Conservation (phyloP, 768 basidiomycete genomes). For the Rhodotorula kratochvilovae region DNA sequence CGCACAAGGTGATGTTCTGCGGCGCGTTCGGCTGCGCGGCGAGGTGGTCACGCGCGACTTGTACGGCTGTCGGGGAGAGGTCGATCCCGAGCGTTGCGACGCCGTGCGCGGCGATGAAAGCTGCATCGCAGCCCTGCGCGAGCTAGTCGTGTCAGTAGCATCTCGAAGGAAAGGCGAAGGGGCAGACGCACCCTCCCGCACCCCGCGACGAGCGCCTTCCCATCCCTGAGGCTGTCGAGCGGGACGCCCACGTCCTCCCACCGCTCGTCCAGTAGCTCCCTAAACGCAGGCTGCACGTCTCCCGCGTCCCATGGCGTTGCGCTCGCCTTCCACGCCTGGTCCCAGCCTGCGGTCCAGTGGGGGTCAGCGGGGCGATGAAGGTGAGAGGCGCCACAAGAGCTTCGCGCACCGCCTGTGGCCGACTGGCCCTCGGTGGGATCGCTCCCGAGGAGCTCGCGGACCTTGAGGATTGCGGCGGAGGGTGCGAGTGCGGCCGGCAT, state of each 20-base stretch:
- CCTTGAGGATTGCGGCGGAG: constrained; percentile 5
- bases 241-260: constrained; percentile 35
- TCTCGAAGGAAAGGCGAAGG: too few relatives aligned
- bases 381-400: not conserved
- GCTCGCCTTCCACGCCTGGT: constrained; percentile 49
- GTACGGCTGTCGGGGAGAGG: constrained; percentile 57
- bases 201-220: constrained; percentile 56
- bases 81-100: constrained; percentile 58
- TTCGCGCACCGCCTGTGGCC: not conserved
- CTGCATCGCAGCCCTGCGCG: constrained; percentile 59
- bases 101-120: constrained; percentile 56
- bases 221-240: constrained; percentile 52
- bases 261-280: constrained; percentile 54
- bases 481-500: not conserved
- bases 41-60: constrained; percentile 52
- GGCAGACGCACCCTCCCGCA: constrained; percentile 57
- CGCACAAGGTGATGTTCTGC: constrained; percentile 14
- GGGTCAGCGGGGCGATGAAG: not conserved
- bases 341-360: constrained; percentile 24
- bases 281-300: constrained; percentile 56
- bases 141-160: accelerated
- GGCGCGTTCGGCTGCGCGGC: constrained; percentile 4
- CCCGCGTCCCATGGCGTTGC: constrained; percentile 62
- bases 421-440: constrained; percentile 21
- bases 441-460: constrained; percentile 16